Evolutionary conservation across 345 rosid species (phyloP), one percentile per base, ranked within the genome.

Genomic region (Anacardium occidentale): DNA sequence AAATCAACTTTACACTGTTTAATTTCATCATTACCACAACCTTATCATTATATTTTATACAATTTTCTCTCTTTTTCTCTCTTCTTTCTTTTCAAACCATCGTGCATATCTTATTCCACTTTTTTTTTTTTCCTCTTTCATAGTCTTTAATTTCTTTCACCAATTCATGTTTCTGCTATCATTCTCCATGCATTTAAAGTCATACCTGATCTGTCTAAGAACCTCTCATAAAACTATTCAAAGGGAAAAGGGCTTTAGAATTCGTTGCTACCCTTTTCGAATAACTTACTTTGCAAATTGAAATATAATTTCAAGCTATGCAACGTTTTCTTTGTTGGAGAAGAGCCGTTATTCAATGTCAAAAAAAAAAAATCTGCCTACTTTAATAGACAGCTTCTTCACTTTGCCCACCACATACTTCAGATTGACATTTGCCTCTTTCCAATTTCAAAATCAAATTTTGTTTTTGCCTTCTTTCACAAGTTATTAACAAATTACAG

Each of bases 1-100:
- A 64, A 52, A 18, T 10, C 34, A 24, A 25, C 68, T 76, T 77
- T 77, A 62, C 69, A 72, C 65, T 77, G 64, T 72, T 40, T 72
- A 60, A 61, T 26, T 24, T 10, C 74, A 76, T 70, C 69, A 53
- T 61, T 17, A 62, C 47, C 68, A 74, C 64, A 37, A 50, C 54
- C 34, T 74, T 51, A 78, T 78, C 53, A 74, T 78, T 78, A 78
- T 42, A 20, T 21, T 47, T 53, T 42, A 57, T 8, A 56, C 11
- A 14, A 52, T 53, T 37, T 5, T 37, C 10, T 37, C 42, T 37
- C 42, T 37, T 9, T 37, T 37, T 37, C 42, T 37, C 42, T 37
- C 42, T 6, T 45, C 21, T 26, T 59, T 40, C 54, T 45, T 58
- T 70, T 24, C 73, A 24, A 22, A 7, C 9, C 56, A 2, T 12